Conservation (phyloP, 2,329 filamentous ascomycete species). For the Fonsecaea erecta region DNA sequence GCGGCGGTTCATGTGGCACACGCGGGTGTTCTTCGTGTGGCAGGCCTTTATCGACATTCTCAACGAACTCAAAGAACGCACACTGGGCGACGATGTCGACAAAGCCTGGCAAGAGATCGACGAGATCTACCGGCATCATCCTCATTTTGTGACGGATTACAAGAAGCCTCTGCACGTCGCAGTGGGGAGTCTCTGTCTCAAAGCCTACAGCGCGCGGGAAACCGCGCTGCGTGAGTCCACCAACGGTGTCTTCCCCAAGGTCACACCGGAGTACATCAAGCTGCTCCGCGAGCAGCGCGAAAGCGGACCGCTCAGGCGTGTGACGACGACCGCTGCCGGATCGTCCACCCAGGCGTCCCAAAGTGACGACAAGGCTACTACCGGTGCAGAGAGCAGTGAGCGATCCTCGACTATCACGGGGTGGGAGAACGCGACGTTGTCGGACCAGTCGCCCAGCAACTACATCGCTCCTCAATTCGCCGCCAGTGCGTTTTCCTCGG, state of each 20-base stretch:
- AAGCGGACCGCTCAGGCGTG: slow-evolving; percentile 2
- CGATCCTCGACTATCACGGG: background rate
- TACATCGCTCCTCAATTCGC: background rate
- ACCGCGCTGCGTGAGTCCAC: slow-evolving; percentile 27
- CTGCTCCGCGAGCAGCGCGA: slow-evolving; percentile 33
- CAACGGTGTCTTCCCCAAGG: slow-evolving; percentile 29
- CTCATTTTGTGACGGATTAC: slow-evolving; percentile 45
- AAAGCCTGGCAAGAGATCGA: slow-evolving; percentile 54
- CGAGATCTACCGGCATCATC: slow-evolving; percentile 50
- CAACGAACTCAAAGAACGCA: slow-evolving; percentile 47
- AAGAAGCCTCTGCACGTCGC: slow-evolving; percentile 50
- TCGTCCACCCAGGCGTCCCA: background rate
- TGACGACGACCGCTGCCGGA: background rate
- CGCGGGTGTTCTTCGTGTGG: slow-evolving; percentile 57
- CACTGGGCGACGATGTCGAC: slow-evolving; percentile 44
- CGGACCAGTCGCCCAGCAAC: background rate
- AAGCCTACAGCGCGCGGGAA: slow-evolving; percentile 49
- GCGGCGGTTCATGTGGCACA: slow-evolving; percentile 53
- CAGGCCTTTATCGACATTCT: slow-evolving; percentile 59
- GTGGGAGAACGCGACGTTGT: background rate
- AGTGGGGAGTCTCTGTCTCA: slow-evolving; percentile 49
- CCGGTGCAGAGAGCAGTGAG: background rate
- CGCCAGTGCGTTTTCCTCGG: background rate
- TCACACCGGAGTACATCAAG: slow-evolving; percentile 33
- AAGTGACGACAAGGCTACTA: background rate